Conservation (phyloP, 257 asterid genomes). For the Solanum microdontum region DNA sequence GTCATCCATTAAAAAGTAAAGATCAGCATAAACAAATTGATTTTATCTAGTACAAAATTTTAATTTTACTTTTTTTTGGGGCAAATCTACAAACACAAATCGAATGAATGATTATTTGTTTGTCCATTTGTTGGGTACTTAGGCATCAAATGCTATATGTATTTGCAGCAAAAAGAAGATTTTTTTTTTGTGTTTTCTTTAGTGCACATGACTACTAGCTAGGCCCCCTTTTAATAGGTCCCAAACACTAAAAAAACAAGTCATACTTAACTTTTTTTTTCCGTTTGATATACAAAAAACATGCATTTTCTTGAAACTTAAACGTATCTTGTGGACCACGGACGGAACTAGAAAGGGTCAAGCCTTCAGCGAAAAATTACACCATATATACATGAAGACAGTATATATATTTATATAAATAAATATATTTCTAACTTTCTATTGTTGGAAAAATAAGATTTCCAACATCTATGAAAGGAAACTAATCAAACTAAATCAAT, state of each 20-base stretch:
- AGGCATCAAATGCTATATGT: neutral
- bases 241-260: slow-evolving; percentile 5
- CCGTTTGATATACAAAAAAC: neutral
- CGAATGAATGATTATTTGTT: neutral
- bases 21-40: neutral
- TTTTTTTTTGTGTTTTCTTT: neutral
- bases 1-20: neutral
- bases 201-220: neutral
- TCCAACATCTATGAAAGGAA: neutral
- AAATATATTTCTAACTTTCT: no score
- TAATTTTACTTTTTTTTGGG: neutral
- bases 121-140: slow-evolving; percentile 5
- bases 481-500: neutral
- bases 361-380: no score
- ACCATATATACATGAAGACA: neutral
- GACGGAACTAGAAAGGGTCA: neutral
- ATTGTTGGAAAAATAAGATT: neutral
- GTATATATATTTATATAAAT: no score
- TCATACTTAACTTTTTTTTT: neutral
- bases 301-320: slow-evolving; percentile 22
- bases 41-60: neutral
- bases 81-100: neutral
- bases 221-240: slow-evolving; percentile 26
- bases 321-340: slow-evolving; percentile 49
- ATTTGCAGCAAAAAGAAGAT: neutral